A percentile compares a stretch with the other conserved stretches of the same genome.
Evolutionary conservation across 768 basidiomycete genomes (phyloP).

Genomic region (Dacryopinax spathularia): DNA sequence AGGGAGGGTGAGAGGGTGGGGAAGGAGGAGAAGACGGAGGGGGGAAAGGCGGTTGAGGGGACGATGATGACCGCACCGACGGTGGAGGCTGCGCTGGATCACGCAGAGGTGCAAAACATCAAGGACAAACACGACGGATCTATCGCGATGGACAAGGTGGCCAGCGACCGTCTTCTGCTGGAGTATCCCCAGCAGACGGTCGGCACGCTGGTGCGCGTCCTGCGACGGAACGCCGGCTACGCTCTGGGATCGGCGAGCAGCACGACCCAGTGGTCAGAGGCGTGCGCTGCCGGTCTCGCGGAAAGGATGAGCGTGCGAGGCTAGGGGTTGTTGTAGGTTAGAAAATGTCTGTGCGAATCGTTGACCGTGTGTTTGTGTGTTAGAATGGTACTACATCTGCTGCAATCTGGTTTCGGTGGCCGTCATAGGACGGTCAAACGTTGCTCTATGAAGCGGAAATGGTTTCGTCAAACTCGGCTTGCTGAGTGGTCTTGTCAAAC

Average conservation of each 20-base stretch:
- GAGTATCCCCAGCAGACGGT: too few relatives aligned
- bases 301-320: not conserved
- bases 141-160: too few relatives aligned
- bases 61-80: not conserved
- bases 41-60: not conserved
- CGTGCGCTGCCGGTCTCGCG: not conserved
- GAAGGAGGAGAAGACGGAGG: too few relatives aligned
- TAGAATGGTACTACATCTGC: too few relatives aligned
- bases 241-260: not conserved
- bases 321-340: not conserved
- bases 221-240: not conserved
- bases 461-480: too few relatives aligned
- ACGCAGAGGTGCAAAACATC: not conserved
- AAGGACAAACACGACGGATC: not conserved
- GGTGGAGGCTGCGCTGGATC: not conserved
- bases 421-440: too few relatives aligned
- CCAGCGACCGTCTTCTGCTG: too few relatives aligned
- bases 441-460: too few relatives aligned
- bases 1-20: not conserved
- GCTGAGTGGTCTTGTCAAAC: too few relatives aligned
- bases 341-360: too few relatives aligned
- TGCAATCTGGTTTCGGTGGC: too few relatives aligned
- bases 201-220: not conserved
- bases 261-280: not conserved
- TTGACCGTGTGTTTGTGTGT: too few relatives aligned